Evolutionary conservation across 108 stramenopile species (phyloP).

Genomic region (Skeletonema menzelii): DNA sequence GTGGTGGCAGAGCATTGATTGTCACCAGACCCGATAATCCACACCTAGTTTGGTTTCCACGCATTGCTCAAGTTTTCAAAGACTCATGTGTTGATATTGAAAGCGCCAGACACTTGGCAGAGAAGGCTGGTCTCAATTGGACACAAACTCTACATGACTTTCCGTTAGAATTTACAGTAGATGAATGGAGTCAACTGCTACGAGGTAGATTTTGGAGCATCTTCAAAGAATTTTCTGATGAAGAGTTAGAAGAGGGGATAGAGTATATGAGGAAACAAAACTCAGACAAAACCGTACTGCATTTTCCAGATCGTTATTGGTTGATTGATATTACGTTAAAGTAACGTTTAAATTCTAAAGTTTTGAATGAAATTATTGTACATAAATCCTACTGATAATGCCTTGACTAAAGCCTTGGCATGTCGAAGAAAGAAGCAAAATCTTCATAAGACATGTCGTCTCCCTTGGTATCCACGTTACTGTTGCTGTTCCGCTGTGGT

Average conservation of each 20-base stretch:
- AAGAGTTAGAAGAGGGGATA: not conserved
- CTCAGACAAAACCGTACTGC: not conserved
- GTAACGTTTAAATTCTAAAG: not conserved
- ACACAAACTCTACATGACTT: not conserved
- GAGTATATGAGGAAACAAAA: not conserved
- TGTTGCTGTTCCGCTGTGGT: not conserved
- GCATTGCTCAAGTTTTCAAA: not conserved
- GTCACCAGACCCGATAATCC: not conserved
- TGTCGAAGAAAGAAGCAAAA: conserved; percentile 2
- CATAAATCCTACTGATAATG: not conserved
- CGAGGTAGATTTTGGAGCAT: not conserved
- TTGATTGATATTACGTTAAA: not conserved
- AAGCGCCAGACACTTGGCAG: not conserved
- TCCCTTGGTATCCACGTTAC: not conserved
- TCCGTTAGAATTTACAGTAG: not conserved
- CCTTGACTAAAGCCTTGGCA: not conserved
- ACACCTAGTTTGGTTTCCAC: not conserved
- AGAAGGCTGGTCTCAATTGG: not conserved
- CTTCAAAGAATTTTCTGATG: conserved; percentile 1
- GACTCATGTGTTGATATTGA: not conserved
- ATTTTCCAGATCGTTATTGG: not conserved
- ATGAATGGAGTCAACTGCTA: not conserved
- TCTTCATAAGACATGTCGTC: not conserved
- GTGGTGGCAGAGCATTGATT: not conserved
- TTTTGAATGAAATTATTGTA: not conserved